Base-by-base conservation (phyloP, 371 early-diverging fungal species). In the Lichtheimia hyalospora region DNA sequence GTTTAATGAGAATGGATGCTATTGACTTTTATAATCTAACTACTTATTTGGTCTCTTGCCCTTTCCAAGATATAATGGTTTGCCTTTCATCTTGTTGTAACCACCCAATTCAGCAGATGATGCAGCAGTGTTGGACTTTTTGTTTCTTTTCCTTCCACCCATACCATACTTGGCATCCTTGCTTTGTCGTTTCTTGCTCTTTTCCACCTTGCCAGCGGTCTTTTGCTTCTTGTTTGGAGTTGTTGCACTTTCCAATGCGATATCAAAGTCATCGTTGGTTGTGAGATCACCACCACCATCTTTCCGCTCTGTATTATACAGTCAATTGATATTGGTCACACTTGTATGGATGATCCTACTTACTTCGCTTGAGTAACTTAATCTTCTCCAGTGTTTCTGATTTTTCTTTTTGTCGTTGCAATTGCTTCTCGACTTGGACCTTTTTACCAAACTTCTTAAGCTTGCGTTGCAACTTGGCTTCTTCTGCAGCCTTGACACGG, bases 371-470 rank as follows among this genome's bases (percentile, higher is more conserved):
- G 67, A 94, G 87, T n/a, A 83, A 67, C 59, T 90, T 89, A 65
- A 97, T 92, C 82, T 94, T 95, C 14, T 96, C 96, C 60, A 95
- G 69, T 34, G 85, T 89, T 28, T 91, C 84, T 50, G 87, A 82
- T 82, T 96, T 96, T 70, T 90, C 73, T 66, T 89, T 84, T 70
- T 92, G 89, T 62, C 79, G 70, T 51, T 78, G 55, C 90, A 84
- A 69, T 89, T 96, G 81, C 76, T 94, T 95, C 74, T 95, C 92
- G 12, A 88, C 82, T 77, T 97, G 97, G 5, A 97, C 93, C 81
- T 96, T 92, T 82, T 97, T 97, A 66, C 97, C 97, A 67, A 92
- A 97, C 87, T 97, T 98, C 81, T 93, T 94, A 58, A 90, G 70
- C 42, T 92, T 91, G 41, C 96, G 85, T 77, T 89, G 90, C 61